Base-by-base conservation (phyloP, 2,329 filamentous ascomycete genomes). In the Nemania serpens region DNA sequence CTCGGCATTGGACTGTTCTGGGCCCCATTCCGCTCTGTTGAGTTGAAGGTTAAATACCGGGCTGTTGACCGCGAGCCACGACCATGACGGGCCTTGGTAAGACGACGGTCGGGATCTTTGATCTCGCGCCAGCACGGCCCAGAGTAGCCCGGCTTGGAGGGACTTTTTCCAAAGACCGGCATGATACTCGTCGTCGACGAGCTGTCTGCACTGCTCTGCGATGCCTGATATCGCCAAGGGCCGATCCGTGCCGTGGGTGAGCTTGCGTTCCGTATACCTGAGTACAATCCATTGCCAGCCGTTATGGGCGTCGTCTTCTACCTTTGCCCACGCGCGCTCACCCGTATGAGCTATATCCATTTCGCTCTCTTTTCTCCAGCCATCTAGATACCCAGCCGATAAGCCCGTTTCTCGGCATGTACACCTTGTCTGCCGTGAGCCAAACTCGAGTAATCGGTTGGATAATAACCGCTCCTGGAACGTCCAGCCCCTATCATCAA, bases 81-180 rank as follows among this genome's bases (percentile, higher is more conserved):
- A 58, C 55, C 55, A 58, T 2, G 55, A 58, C 5, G 55, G 55
- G 4, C 55, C 55, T 15, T 58, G 55, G 34, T 58, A 58, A 18
- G 34, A 17, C 22, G 29, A 10, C 3, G 49, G 49, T 12, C n/a
- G 33, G 36, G n/a, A 0, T 29, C 17, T 36, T 43, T 36, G 25
- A 13, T 18, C 3, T 6, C 33, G 34, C 6, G 17, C 3, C n/a
- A 11, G 13, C 36, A 13, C 36, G 15, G 1, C 29, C 55, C 55
- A 58, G 33, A 41, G 52, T n/a, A 52, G 11, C 10, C 33, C 5
- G 18, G 34, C 46, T 13, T 49, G 56, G 17, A 54, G 15, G 29
- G 51, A 55, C 39, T 51, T 55, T 13, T 7, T 55, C 57, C 57
- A 59, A 6, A 55, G 18, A 3, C 57, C 57, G 11, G 57, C 57